These are phyloP conservation scores for Penicillium carneum DNA, from an alignment of 2,329 filamentous ascomycete species.

Conservation along the genomic window DNA sequence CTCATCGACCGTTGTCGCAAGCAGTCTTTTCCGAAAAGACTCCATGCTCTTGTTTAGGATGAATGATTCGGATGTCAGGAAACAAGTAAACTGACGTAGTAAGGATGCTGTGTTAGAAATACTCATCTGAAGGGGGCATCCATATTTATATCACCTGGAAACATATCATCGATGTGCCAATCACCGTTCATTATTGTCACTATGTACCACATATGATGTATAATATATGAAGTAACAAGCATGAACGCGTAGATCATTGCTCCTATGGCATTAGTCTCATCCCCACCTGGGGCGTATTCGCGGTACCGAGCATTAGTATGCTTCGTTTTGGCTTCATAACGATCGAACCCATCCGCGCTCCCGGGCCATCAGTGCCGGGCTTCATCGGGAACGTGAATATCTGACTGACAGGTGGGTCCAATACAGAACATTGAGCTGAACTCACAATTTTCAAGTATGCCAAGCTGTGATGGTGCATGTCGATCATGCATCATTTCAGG, in stretches of 20 bases:
- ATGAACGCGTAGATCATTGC: conserved; percentile 8
- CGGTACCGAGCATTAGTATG: conserved; percentile 5
- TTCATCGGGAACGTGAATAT: background rate
- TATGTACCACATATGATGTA: background rate
- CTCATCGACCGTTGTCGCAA: conserved; percentile 19
- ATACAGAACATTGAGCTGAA: background rate
- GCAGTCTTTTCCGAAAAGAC: conserved; percentile 22
- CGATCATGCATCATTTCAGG: background rate
- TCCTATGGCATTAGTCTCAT: background rate
- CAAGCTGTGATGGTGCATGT: background rate
- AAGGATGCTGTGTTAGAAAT: background rate
- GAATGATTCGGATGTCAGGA: background rate
- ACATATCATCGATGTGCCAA: background rate
- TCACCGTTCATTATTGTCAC: background rate
- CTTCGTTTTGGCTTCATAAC: conserved; percentile 12
- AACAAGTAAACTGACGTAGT: background rate
- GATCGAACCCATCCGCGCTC: background rate
- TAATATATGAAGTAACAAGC: background rate
- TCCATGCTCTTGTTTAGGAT: background rate
- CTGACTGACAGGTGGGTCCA: background rate
- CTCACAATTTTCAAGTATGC: background rate
- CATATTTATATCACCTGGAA: background rate
- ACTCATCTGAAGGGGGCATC: background rate
- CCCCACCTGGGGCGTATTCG: background rate
- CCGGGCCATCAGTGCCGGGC: background rate